A percentile compares a stretch with the other conserved stretches of the same genome.
phyloP scores from a whole-genome alignment of 176 grass and related monocot genomes.

The Alopecurus myosuroides region DNA sequence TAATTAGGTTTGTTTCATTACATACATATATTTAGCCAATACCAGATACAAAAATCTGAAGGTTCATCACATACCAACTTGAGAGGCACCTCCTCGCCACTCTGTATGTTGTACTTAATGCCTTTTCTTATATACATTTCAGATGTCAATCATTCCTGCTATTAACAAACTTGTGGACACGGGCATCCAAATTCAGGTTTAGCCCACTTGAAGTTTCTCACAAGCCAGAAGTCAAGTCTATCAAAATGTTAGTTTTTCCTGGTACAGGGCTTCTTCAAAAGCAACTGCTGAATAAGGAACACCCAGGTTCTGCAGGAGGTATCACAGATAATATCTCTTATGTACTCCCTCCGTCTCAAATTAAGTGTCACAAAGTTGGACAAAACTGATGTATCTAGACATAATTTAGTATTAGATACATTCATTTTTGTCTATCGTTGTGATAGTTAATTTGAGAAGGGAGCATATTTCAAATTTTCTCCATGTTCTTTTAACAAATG shows the following conservation, averaged over 20 bases:
- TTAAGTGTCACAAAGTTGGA: too few species aligned
- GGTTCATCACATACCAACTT: constrained; percentile 46
- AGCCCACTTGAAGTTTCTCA: constrained; percentile 58
- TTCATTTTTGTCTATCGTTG: too few species aligned
- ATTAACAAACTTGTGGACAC: constrained; percentile 81
- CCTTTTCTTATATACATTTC: constrained; percentile 23
- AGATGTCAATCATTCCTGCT: constrained; percentile 91
- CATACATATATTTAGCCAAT: neutral
- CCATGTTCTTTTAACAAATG: neutral
- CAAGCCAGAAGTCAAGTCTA: constrained; percentile 61
- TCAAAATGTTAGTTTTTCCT: constrained; percentile 88
- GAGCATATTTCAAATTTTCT: constrained; percentile 6
- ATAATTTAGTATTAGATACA: too few species aligned
- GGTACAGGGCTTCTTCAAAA: constrained; percentile 85
- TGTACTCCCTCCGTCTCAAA: too few species aligned
- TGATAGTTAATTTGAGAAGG: too few species aligned
- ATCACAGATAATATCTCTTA: too few species aligned
- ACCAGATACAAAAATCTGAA: neutral
- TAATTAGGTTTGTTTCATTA: too few species aligned
- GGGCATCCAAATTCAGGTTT: constrained; percentile 85
- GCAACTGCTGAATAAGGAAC: constrained; percentile 45
- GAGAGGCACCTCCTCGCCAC: constrained; percentile 47
- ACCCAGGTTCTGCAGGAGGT: too few species aligned
- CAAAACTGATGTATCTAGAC: too few species aligned
- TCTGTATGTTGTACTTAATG: constrained; percentile 34